phyloP scores from a whole-genome alignment of 106 monocot genomes.

The Allium fistulosum region DNA sequence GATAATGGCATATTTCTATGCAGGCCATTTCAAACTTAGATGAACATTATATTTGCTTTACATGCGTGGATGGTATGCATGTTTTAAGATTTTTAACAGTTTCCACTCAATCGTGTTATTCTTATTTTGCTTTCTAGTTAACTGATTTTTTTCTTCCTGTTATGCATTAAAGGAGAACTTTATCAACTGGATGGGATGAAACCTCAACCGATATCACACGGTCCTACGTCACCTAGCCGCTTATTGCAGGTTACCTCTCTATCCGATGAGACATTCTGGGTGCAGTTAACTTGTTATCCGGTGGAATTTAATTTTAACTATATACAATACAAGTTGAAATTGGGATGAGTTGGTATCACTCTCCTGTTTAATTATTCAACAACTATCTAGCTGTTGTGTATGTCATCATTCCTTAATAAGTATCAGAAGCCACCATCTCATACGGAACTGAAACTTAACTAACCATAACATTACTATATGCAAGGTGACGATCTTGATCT shows the following conservation, averaged over 20 bases:
- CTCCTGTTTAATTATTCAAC: too few relatives aligned
- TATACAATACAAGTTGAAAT: too few relatives aligned
- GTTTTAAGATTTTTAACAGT: neutral
- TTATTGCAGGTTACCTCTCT: slow-evolving; percentile 37
- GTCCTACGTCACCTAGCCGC: slow-evolving; percentile 42
- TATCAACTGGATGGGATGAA: slow-evolving; percentile 73
- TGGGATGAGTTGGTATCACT: too few relatives aligned
- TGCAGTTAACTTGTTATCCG: too few relatives aligned
- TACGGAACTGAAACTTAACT: too few relatives aligned
- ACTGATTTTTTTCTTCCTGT: neutral
- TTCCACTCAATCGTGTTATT: too few relatives aligned
- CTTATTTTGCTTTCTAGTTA: neutral
- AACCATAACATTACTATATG: too few relatives aligned
- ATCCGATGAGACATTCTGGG: neutral
- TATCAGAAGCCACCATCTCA: too few relatives aligned
- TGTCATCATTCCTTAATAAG: too few relatives aligned
- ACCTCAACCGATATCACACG: slow-evolving; percentile 40
- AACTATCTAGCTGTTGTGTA: too few relatives aligned
- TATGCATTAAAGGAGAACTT: slow-evolving; percentile 35
- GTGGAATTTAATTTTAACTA: too few relatives aligned
- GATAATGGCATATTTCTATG: neutral
- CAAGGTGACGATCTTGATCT: too few relatives aligned
- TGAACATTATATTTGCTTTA: slow-evolving; percentile 84
- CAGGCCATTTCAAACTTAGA: slow-evolving; percentile 62
- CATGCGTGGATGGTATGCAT: slow-evolving; percentile 69